Evolutionary conservation across 2,329 filamentous ascomycete species (phyloP), one percentile per base, ranked within the genome.

Genomic region (Delphinella strobiligena): DNA sequence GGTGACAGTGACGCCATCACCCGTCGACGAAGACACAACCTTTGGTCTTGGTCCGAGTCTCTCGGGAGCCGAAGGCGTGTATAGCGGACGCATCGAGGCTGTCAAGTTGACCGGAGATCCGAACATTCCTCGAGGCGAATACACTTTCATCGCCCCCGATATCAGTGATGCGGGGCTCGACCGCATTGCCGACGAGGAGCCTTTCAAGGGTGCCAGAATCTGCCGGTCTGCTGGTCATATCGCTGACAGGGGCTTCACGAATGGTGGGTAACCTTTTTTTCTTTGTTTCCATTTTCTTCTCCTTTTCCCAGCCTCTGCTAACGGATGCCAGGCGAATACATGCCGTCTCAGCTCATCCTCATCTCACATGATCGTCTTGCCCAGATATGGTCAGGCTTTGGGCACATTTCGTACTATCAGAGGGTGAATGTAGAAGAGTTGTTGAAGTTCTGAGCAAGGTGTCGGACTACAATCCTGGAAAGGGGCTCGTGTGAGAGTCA

Each of bases 51-150:
- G 18, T 5, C 32, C 38, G 7, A 29, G 24, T 10, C 17, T 15
- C 2, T n/a, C 34, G 8, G 27, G 22, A 12, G 37, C 12, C 7
- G 40, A 38, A 31, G 42, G 40, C 11, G 63, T 75, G 1, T 76
- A 82, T 48, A 68, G 66, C 10, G 85, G 86, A 4, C 69, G 77
- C 2, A 59, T 96, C 3, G 78, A 88, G 56, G 89, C 82, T 0
- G 78, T 95, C 53, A 96, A 96, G 57, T 64, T 98, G 24, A 96
- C 89, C 0, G 89, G 89, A 1, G 89, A 98, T 53, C 77, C 81
- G 0, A 93, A 95, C 49, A 78, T 96, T 11, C 89, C 89, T 0
- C 72, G 88, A 7, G 89, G 88, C 7, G 82, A 95, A 58, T 76
- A 79, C 49, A 85, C 82, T 0, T 95, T 93, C 55, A 70, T 84